Evolutionary conservation across 371 early-diverging fungal genomes (phyloP), one percentile per base, ranked within the genome.

Genomic region (Mucor mucedo): DNA sequence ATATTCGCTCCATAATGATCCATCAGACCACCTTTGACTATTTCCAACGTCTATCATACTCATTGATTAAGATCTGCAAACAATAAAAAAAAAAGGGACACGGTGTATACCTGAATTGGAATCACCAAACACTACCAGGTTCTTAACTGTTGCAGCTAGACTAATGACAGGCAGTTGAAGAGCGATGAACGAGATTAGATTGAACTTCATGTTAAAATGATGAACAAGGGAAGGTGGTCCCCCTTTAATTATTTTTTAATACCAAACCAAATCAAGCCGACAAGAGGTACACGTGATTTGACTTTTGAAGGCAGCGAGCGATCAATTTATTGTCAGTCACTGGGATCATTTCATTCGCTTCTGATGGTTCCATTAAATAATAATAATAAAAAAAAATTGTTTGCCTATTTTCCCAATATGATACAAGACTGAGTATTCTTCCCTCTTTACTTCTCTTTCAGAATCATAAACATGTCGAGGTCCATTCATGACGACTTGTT

Each of bases 121-220:
- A 56, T 80, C 81, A 38, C 81, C 81, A 65, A 80, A 80, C 10
- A 80, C 75, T 6, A 80, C 78, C 13, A 80, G 55, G 41, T 76
- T 74, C 29, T 73, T 72, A 1, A 77, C 60, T 10, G 35, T 59
- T 3, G 64, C 55, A 30, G 59, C 68, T 16, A 42, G n/a, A 16
- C 33, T 41, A 45, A 55, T 21, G 6, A 47, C 38, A 29, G 47
- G 33, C 5, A 60, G 13, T n/a, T 27, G 52, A 8, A 52, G 16
- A 3, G 47, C n/a, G 3, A 28, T 6, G 11, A 50, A 41, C 4
- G 48, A 10, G 14, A 29, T 13, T n/a, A 28, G 10, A 38, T 32
- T 53, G 16, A 53, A 35, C 16, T 13, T 38, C 48, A 35, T 39
- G 6, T 39, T 52, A 38, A 30, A 47, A 59, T 48, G 33, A 48